phyloP scores from a whole-genome alignment of 129 eudicot species.

The Saussurea involucrata region DNA sequence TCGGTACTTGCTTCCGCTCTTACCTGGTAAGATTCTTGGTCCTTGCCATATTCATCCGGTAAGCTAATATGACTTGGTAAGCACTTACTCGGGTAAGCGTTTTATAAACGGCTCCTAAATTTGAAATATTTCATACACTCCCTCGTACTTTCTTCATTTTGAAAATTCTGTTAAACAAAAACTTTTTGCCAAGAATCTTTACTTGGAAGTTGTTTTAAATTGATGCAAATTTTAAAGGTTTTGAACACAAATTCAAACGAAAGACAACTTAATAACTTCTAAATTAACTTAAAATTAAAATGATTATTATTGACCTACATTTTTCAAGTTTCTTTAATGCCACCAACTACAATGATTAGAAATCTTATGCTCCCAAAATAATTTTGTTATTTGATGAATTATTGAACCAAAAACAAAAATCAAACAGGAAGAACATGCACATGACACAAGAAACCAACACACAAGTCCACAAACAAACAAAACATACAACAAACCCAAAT shows the following conservation, averaged over 20 bases:
- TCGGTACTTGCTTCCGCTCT: too few relatives aligned
- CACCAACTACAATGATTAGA: not conserved
- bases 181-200: too few relatives aligned
- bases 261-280: not conserved
- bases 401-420: not conserved
- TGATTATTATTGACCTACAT: not conserved
- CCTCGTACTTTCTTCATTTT: too few relatives aligned
- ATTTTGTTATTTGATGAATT: not conserved
- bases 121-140: too few relatives aligned
- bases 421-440: slow-evolving; percentile 6
- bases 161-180: too few relatives aligned
- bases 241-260: not conserved
- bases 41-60: too few relatives aligned
- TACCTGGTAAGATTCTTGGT: too few relatives aligned
- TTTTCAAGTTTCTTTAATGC: not conserved
- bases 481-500: slow-evolving; percentile 17
- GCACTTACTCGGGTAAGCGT: too few relatives aligned
- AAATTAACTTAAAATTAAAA: not conserved
- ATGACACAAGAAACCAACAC: slow-evolving; percentile 19
- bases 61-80: too few relatives aligned
- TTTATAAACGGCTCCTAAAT: too few relatives aligned
- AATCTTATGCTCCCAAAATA: not conserved
- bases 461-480: slow-evolving; percentile 30
- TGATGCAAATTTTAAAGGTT: too few relatives aligned
- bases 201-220: too few relatives aligned